Conservation (phyloP, 2,329 filamentous ascomycete species). For the Thielaviopsis punctulata region DNA sequence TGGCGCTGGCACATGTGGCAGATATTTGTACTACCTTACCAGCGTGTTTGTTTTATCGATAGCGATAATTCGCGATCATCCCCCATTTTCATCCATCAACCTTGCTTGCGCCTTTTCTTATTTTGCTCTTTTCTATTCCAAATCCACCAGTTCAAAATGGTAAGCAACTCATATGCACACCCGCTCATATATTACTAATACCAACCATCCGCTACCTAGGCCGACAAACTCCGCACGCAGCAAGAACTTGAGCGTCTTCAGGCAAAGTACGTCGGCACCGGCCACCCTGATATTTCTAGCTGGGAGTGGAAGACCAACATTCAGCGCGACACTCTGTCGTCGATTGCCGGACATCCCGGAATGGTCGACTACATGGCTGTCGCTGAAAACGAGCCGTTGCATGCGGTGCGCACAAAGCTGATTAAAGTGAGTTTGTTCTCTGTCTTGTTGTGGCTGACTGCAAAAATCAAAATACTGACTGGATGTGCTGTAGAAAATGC, state of each 20-base stretch:
- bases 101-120: not conserved
- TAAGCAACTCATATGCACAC: slow-evolving; percentile 15
- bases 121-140: not conserved
- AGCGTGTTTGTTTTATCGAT: not conserved
- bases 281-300: slow-evolving; percentile 89
- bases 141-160: not conserved
- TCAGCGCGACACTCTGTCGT: slow-evolving; percentile 78
- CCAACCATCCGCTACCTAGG: slow-evolving; percentile 29
- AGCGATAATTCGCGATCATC: not conserved
- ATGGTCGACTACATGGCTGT: slow-evolving; percentile 78
- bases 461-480: too few relatives aligned
- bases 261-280: slow-evolving; percentile 87
- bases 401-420: slow-evolving; percentile 63
- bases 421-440: slow-evolving; percentile 41
- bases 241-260: slow-evolving; percentile 96
- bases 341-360: slow-evolving; percentile 76
- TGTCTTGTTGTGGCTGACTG: not conserved
- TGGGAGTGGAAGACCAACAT: slow-evolving; percentile 98
- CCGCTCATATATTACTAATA: slow-evolving; percentile 18
- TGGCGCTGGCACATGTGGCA: not conserved
- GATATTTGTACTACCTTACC: not conserved
- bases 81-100: not conserved
- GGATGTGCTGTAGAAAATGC: slow-evolving; percentile 38
- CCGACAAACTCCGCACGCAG: slow-evolving; percentile 92
- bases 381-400: slow-evolving; percentile 68